A percentile compares a stretch with the other conserved stretches of the same genome.
These are phyloP conservation scores for Kazachstania viticola DNA, from an alignment of 805 yeast species.

Conservation along the genomic window DNA sequence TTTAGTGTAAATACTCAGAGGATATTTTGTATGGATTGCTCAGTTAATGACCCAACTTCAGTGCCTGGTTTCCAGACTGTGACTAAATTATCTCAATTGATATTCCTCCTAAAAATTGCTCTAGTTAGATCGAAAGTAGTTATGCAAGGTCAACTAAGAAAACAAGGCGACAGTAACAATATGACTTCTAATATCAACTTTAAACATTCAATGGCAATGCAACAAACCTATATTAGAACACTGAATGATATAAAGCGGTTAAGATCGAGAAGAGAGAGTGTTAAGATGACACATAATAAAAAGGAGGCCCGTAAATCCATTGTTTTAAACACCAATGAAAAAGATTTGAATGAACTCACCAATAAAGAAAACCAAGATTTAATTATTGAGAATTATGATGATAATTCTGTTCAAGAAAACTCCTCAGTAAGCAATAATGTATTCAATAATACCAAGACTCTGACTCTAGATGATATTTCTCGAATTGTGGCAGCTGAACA, in stretches of 20 bases:
- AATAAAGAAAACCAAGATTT: constrained; percentile 19
- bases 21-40: constrained; percentile 56
- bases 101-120: constrained; percentile 74
- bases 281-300: constrained; percentile 35
- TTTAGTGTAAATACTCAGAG: constrained; percentile 28
- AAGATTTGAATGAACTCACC: constrained; percentile 10
- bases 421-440: constrained; percentile 38
- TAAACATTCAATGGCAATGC: constrained; percentile 19
- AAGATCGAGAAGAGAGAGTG: constrained; percentile 60
- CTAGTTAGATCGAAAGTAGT: constrained; percentile 59
- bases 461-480: constrained; percentile 92
- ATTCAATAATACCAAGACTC: constrained; percentile 67
- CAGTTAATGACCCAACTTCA: constrained; percentile 37
- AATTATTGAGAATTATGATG: constrained; percentile 18
- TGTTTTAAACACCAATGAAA: constrained; percentile 41
- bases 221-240: constrained; percentile 54
- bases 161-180: constrained; percentile 4
- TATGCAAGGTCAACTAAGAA: constrained; percentile 32
- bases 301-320: constrained; percentile 56
- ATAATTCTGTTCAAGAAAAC: constrained; percentile 25
- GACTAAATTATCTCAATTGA: constrained; percentile 60
- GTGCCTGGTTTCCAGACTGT: constrained; percentile 48
- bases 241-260: constrained; percentile 66
- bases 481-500: constrained; percentile 95
- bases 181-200: neutral